These are phyloP conservation scores for Echeveria elegans DNA, from an alignment of 164 flowering plant species.

Conservation along the genomic window DNA sequence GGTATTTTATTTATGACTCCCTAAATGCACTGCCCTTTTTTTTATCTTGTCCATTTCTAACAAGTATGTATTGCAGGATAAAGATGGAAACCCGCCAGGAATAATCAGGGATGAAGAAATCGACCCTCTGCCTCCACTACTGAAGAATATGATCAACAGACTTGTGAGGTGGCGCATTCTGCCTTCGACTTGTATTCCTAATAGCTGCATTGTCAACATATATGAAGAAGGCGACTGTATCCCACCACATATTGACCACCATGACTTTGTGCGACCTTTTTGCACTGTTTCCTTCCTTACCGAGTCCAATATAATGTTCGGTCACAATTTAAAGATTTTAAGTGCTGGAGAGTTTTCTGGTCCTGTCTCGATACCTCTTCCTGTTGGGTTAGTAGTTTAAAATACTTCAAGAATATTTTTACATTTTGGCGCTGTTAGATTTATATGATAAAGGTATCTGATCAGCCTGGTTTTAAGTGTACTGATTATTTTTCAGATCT, in stretches of 20 bases:
- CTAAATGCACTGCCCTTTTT: not conserved
- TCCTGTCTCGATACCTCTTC: constrained; percentile 38
- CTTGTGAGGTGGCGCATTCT: constrained; percentile 43
- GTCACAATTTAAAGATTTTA: constrained; percentile 25
- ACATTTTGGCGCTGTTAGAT: not conserved
- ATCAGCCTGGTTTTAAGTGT: not conserved
- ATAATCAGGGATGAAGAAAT: constrained; percentile 51
- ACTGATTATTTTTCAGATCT: constrained; percentile 30
- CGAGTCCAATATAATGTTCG: constrained; percentile 43
- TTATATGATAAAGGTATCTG: not conserved
- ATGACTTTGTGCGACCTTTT: constrained; percentile 49
- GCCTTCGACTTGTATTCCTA: constrained; percentile 39
- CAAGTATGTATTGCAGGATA: constrained; percentile 32
- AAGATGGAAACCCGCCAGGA: constrained; percentile 54
- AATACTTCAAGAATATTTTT: not conserved
- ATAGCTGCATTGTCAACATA: constrained; percentile 55
- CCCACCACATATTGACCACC: constrained; percentile 62
- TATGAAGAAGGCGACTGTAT: constrained; percentile 59
- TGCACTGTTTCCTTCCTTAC: constrained; percentile 48
- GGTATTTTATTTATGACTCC: constrained; percentile 18
- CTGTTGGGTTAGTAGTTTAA: constrained; percentile 36
- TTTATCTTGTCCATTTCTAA: not conserved
- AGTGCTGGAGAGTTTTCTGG: constrained; percentile 45
- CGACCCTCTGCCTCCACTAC: constrained; percentile 43
- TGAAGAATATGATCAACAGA: constrained; percentile 39